Conservation (phyloP, 2,329 filamentous ascomycete species). For the Colletotrichum higginsianum region DNA sequence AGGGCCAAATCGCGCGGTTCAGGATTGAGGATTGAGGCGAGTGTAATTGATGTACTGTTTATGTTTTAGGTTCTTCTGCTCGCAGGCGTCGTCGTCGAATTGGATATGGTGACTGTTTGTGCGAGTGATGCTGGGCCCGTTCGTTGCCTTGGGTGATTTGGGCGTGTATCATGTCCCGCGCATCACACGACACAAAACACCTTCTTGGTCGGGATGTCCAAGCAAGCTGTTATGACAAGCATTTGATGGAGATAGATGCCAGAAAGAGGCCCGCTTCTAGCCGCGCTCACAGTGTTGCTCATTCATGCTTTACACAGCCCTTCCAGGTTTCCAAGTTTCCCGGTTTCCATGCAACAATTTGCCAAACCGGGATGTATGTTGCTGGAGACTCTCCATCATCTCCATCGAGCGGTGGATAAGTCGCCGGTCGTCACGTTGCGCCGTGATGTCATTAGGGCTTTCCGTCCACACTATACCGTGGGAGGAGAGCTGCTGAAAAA, state of each 20-base stretch:
- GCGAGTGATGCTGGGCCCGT: neutral
- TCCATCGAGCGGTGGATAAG: neutral
- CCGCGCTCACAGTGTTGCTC: neutral
- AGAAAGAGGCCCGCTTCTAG: neutral
- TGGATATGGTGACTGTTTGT: conserved; percentile 14
- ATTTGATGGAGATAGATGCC: neutral
- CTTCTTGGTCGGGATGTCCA: no score
- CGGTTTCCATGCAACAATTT: no score
- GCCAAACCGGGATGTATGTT: neutral
- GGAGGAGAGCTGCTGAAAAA: neutral
- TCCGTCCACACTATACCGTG: neutral
- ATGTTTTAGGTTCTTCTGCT: conserved; percentile 18
- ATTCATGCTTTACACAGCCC: neutral
- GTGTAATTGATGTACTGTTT: conserved; percentile 35
- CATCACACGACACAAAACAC: no score
- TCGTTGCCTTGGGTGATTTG: neutral
- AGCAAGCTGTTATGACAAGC: no score
- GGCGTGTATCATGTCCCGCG: no score
- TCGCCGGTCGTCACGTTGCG: neutral
- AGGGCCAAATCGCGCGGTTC: conserved; percentile 12
- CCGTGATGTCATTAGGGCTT: conserved; percentile 1
- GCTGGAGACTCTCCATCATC: neutral
- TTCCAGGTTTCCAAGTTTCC: neutral
- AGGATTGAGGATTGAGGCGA: conserved; percentile 25
- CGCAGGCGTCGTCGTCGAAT: conserved; percentile 16